Evolutionary conservation across 2,329 filamentous ascomycete genomes (phyloP).

Genomic region (Verticillium klebahnii): DNA sequence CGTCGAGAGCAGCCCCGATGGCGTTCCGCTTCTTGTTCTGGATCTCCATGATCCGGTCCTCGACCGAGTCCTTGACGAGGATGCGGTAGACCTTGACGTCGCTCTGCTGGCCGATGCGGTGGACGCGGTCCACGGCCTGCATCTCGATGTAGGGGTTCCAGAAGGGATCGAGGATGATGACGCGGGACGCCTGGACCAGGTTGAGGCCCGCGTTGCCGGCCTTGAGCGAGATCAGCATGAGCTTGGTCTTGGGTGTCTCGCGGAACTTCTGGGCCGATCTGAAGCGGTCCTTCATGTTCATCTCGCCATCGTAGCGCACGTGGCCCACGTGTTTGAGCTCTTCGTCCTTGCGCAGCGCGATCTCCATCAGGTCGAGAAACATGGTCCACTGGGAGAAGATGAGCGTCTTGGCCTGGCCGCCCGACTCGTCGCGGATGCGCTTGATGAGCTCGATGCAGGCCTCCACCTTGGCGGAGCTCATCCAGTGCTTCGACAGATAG

Average conservation of each 20-base stretch:
- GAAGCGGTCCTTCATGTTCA: conserved; percentile 63
- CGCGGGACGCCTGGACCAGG: conserved; percentile 73
- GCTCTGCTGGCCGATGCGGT: conserved; percentile 76
- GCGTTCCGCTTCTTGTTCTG: conserved; percentile 75
- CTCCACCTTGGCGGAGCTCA: conserved; percentile 70
- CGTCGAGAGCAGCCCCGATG: conserved; percentile 76
- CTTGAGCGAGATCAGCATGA: conserved; percentile 76
- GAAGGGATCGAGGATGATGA: conserved; percentile 89
- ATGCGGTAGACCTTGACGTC: conserved; percentile 77
- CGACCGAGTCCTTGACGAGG: conserved; percentile 72
- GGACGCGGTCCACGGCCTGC: conserved; percentile 84
- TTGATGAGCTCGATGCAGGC: conserved; percentile 62
- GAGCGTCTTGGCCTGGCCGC: conserved; percentile 77
- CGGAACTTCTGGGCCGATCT: conserved; percentile 62
- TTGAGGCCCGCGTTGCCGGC: conserved; percentile 85
- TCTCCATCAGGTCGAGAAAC: conserved; percentile 71
- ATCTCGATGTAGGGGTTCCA: conserved; percentile 94
- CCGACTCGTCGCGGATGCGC: conserved; percentile 35
- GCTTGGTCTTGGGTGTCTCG: conserved; percentile 51
- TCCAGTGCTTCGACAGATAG: conserved; percentile 64
- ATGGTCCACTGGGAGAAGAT: conserved; percentile 81
- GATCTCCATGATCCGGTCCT: conserved; percentile 77
- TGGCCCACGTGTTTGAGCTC: conserved; percentile 46
- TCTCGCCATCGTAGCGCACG: conserved; percentile 71
- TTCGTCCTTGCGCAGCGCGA: conserved; percentile 56